phyloP scores from a whole-genome alignment of 768 basidiomycete genomes.

The Pilatotrama ljubarskyi region DNA sequence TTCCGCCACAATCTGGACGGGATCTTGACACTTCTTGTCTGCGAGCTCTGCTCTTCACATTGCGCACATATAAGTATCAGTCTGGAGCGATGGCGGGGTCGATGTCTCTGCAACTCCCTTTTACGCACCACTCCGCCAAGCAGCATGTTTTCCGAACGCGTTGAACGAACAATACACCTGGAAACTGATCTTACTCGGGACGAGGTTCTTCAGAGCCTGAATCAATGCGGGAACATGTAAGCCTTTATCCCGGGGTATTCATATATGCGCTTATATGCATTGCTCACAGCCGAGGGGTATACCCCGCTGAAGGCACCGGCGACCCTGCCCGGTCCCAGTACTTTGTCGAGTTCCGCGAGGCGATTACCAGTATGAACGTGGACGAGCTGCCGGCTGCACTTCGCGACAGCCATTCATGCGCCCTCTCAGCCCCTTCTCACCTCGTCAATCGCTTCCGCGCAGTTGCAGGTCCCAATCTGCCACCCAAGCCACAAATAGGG shows the following conservation, averaged over 20 bases:
- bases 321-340: neutral
- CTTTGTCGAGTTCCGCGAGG: conserved; percentile 28
- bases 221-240: conserved; percentile 26
- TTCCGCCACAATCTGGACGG: neutral
- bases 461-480: neutral
- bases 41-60: conserved; percentile 5
- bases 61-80: neutral
- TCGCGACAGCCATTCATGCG: conserved; percentile 10
- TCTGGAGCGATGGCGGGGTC: neutral
- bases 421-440: conserved; percentile 15
- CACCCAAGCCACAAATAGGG: neutral
- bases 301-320: neutral
- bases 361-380: conserved; percentile 1
- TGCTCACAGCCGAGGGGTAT: conserved; percentile 13
- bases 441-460: conserved; percentile 20
- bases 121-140: no score
- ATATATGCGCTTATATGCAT: neutral
- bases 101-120: conserved; percentile 22
- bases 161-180: conserved; percentile 34
- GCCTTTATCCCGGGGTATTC: neutral
- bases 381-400: conserved; percentile 9
- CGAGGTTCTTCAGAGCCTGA: conserved; percentile 13
- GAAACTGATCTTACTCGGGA: conserved; percentile 27
- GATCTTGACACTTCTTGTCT: conserved; percentile 8
- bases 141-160: conserved; percentile 33